Evolutionary conservation across 805 yeast genomes (phyloP).

Genomic region (Saturnispora hagleri): DNA sequence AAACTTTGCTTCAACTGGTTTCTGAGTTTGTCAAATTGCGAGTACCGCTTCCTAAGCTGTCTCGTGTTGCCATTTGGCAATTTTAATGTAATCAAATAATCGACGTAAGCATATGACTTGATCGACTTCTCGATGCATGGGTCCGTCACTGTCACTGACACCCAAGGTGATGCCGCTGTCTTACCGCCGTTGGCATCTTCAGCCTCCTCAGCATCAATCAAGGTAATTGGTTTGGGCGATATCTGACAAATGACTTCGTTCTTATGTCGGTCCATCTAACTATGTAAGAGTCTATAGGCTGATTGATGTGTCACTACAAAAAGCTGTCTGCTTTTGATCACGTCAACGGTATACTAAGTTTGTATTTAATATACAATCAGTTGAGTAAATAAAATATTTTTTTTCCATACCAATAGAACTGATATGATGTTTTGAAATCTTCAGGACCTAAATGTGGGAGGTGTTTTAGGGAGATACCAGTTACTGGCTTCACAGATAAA

Average conservation of each 20-base stretch:
- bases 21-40: conserved; percentile 50
- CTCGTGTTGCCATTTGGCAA: conserved; percentile 31
- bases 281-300: neutral
- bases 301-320: neutral
- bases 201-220: conserved; percentile 29
- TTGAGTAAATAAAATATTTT: neutral
- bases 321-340: neutral
- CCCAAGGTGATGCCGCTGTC: conserved; percentile 4
- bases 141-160: conserved; percentile 20
- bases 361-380: neutral
- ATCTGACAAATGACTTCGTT: neutral
- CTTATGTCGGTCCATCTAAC: neutral
- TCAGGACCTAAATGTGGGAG: too few species aligned
- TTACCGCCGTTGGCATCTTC: conserved; percentile 10
- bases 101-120: conserved; percentile 22
- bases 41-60: conserved; percentile 48
- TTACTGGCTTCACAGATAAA: too few species aligned
- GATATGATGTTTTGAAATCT: neutral
- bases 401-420: neutral
- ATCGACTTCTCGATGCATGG: conserved; percentile 24
- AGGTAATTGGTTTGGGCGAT: conserved; percentile 27
- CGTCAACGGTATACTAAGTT: neutral
- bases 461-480: too few species aligned
- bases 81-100: conserved; percentile 24
- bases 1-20: conserved; percentile 28